Percentiles rank a stretch among this genome's conserved stretches.
phyloP scores from a whole-genome alignment of 2,329 filamentous ascomycete species.

The Scytalidium lignicola region DNA sequence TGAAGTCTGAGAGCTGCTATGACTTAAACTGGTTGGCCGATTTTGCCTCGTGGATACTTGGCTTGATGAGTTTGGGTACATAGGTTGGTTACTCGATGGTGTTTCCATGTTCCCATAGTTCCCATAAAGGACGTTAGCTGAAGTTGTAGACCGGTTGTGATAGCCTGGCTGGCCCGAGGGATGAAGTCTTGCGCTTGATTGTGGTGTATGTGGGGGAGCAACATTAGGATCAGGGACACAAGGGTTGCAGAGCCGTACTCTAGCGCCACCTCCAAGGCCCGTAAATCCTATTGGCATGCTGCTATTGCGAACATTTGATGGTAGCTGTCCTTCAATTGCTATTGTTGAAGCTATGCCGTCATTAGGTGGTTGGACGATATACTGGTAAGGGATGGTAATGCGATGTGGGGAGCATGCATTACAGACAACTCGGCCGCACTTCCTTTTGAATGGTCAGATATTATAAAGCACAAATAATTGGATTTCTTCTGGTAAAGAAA shows the following conservation, averaged over 20 bases:
- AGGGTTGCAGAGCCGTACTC: conserved; percentile 67
- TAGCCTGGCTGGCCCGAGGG: conserved; percentile 3
- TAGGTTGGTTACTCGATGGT: too few relatives aligned
- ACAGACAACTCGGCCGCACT: conserved; percentile 92
- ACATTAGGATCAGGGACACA: conserved; percentile 67
- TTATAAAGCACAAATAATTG: not conserved
- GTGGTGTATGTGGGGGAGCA: conserved; percentile 39
- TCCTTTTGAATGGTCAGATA: conserved; percentile 41
- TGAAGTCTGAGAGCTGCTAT: not conserved
- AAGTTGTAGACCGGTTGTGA: conserved; percentile 16
- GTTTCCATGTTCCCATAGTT: not conserved
- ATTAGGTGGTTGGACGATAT: conserved; percentile 73
- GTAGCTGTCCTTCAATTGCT: not conserved
- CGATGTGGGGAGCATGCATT: conserved; percentile 85
- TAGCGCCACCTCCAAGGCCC: conserved; percentile 55
- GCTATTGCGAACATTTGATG: conserved; percentile 31
- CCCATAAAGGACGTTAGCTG: not conserved
- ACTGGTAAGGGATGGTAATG: conserved; percentile 90
- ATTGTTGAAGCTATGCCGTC: conserved; percentile 2
- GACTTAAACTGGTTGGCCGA: not conserved
- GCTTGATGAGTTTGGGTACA: not conserved
- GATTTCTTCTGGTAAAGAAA: not conserved
- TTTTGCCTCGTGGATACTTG: not conserved
- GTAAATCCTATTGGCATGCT: not conserved
- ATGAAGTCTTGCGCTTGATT: conserved; percentile 6